phyloP scores from a whole-genome alignment of 352 stramenopile genomes.

The Globisporangium radiosum region DNA sequence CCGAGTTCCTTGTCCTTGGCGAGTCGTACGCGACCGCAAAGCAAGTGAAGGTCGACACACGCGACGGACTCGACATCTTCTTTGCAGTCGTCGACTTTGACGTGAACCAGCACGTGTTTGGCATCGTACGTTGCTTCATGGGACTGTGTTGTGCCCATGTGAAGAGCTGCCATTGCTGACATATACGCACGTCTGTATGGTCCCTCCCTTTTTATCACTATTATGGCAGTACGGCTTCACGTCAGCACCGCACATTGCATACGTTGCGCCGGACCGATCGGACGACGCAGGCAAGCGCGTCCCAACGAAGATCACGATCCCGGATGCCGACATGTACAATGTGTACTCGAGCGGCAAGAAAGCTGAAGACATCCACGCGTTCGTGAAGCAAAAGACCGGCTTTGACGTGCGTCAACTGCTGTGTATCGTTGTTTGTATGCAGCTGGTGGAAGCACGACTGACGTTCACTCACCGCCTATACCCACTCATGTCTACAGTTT shows the following conservation, averaged over 20 bases:
- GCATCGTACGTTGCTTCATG: slow-evolving; percentile 24
- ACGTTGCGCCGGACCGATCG: slow-evolving; percentile 57
- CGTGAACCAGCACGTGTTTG: slow-evolving; percentile 56
- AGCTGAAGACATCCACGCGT: slow-evolving; percentile 58
- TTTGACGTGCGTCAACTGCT: slow-evolving; percentile 42
- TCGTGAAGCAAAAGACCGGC: slow-evolving; percentile 78
- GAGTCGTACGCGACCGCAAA: slow-evolving; percentile 60
- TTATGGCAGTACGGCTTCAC: slow-evolving; percentile 59
- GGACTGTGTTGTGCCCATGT: background rate
- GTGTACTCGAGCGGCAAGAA: slow-evolving; percentile 70
- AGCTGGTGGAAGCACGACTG: background rate
- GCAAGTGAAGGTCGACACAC: slow-evolving; percentile 66
- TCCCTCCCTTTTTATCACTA: too few species aligned
- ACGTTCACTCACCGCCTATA: background rate
- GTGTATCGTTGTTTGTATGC: background rate
- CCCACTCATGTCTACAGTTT: slow-evolving; percentile 20
- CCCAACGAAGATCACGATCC: slow-evolving; percentile 47
- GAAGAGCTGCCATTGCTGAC: background rate
- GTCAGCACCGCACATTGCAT: slow-evolving; percentile 69
- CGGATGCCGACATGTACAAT: slow-evolving; percentile 63
- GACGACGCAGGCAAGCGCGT: slow-evolving; percentile 40
- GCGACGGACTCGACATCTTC: slow-evolving; percentile 69
- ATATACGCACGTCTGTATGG: too few species aligned
- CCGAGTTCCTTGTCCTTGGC: slow-evolving; percentile 58
- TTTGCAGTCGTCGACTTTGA: slow-evolving; percentile 80